Conservation (phyloP, 441 rosid genomes). For the Gossypium aridum region DNA sequence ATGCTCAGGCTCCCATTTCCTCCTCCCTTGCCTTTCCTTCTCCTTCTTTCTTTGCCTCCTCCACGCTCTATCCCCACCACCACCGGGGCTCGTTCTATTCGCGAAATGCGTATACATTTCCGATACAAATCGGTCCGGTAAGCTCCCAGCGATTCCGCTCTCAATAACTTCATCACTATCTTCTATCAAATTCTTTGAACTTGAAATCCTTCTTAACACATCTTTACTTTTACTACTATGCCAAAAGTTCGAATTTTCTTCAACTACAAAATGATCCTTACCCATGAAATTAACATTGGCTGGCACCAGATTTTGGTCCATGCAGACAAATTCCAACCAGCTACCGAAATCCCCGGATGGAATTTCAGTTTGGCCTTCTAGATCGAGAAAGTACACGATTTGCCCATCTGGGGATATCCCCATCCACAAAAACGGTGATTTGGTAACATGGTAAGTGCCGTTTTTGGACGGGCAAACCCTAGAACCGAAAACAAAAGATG, state of each 20-base stretch:
- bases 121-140: conserved; percentile 46
- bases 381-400: conserved; percentile 43
- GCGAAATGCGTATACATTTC: conserved; percentile 82
- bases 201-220: conserved; percentile 29
- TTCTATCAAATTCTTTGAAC: conserved; percentile 32
- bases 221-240: conserved; percentile 14
- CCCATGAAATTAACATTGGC: conserved; percentile 79
- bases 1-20: conserved; percentile 78
- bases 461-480: conserved; percentile 45
- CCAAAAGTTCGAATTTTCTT: conserved; percentile 40
- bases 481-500: conserved; percentile 60
- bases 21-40: conserved; percentile 63
- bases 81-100: conserved; percentile 59
- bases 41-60: conserved; percentile 80
- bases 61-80: conserved; percentile 32
- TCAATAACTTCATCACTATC: conserved; percentile 31
- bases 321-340: conserved; percentile 23
- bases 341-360: conserved; percentile 20
- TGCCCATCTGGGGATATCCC: conserved; percentile 53
- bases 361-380: conserved; percentile 31
- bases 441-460: conserved; percentile 40
- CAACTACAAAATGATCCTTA: conserved; percentile 54
- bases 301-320: conserved; percentile 38
- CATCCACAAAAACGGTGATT: conserved; percentile 62
- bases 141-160: conserved; percentile 31